Percentiles rank a stretch among this genome's conserved stretches.
These are phyloP conservation scores for Athelia sp. DNA, from an alignment of 1,284 basidiomycete species.

Conservation along the genomic window DNA sequence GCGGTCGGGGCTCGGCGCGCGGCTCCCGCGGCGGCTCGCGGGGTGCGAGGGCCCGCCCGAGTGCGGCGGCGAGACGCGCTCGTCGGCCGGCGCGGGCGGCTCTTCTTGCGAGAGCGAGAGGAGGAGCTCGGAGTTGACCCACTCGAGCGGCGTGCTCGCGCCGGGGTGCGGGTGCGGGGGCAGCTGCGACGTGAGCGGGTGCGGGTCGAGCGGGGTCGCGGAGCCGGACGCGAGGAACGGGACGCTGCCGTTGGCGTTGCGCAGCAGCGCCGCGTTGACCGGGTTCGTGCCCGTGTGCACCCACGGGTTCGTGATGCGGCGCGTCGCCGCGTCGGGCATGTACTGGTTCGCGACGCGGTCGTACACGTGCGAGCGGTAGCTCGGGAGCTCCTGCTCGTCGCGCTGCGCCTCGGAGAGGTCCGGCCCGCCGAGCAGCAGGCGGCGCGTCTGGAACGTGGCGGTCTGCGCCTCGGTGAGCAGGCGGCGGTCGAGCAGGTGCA, in stretches of 20 bases:
- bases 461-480: conserved; percentile 72
- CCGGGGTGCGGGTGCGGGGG: conserved; percentile 39
- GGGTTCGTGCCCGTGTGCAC: conserved; percentile 35
- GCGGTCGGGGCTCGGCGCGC: conserved; percentile 44
- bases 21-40: conserved; percentile 36
- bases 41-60: conserved; percentile 9
- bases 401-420: conserved; percentile 38
- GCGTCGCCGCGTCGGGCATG: conserved; percentile 55
- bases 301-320: conserved; percentile 66
- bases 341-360: conserved; percentile 85
- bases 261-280: conserved; percentile 13
- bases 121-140: conserved; percentile 79
- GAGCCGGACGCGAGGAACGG: conserved; percentile 21
- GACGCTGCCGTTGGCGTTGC: conserved; percentile 14
- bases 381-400: conserved; percentile 74
- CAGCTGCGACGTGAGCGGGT: conserved; percentile 33
- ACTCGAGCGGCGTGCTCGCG: conserved; percentile 54
- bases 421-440: conserved; percentile 39
- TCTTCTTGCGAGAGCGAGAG: conserved; percentile 47
- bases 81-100: conserved; percentile 20
- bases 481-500: conserved; percentile 73
- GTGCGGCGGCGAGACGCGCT: conserved; percentile 21
- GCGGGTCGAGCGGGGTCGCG: conserved; percentile 30
- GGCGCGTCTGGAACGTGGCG: conserved; percentile 68
- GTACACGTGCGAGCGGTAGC: conserved; percentile 83